Percentiles rank a stretch among this genome's conserved stretches.
Evolutionary conservation across 352 stramenopile species (phyloP).

Genomic region (Phytophthora fragariaefolia): DNA sequence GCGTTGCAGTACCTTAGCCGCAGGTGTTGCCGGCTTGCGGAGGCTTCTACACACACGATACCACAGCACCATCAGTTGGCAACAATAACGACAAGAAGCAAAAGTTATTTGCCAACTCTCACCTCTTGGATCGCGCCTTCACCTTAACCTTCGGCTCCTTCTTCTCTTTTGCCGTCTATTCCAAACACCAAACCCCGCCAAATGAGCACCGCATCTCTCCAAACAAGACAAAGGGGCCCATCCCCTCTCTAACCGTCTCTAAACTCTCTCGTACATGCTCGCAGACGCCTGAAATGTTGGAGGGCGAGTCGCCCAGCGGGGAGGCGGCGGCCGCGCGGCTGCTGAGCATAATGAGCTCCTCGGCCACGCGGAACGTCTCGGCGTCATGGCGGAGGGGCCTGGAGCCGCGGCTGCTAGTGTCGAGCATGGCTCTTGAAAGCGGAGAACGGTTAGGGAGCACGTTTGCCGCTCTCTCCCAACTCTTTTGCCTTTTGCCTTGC

Average conservation of each 20-base stretch:
- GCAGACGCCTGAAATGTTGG: conserved; percentile 47
- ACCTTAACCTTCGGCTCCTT: conserved; percentile 19
- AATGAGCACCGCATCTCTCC: not conserved
- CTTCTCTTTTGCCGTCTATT: conserved; percentile 11
- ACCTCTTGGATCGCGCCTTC: conserved; percentile 30
- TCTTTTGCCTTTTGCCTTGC: not conserved
- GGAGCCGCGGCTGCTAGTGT: conserved; percentile 25
- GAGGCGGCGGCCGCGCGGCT: conserved; percentile 22
- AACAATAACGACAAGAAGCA: not conserved
- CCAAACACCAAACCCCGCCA: not conserved
- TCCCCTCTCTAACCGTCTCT: not conserved
- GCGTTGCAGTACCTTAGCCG: not conserved
- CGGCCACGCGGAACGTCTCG: conserved; percentile 77
- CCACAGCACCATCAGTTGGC: not conserved
- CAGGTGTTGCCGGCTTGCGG: not conserved
- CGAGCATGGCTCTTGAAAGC: conserved; percentile 32
- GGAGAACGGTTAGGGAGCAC: not conserved
- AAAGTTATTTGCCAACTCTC: not conserved
- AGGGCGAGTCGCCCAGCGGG: conserved; percentile 32
- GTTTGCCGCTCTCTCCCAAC: not conserved
- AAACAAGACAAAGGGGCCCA: not conserved
- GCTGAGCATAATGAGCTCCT: conserved; percentile 84
- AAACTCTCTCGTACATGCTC: conserved; percentile 29
- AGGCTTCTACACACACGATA: conserved; percentile 12
- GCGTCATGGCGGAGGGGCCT: conserved; percentile 49